A percentile compares a stretch with the other conserved stretches of the same genome.
Conservation (phyloP, 148 eudicot species). For the Spergularia bocconei region DNA sequence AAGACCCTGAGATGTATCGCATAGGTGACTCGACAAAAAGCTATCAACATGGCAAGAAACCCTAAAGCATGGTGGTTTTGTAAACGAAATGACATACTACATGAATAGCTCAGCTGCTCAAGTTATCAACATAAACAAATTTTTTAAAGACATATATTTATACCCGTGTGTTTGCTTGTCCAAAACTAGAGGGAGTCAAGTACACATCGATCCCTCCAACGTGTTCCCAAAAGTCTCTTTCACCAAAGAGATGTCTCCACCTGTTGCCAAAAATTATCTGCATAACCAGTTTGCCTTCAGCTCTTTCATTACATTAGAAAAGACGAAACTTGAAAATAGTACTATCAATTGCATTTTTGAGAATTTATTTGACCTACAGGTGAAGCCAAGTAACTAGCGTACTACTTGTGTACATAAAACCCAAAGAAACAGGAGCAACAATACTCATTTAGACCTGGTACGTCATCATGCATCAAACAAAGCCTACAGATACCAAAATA, state of each 20-base stretch:
- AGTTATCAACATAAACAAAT: neutral
- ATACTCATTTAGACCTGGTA: too few species aligned
- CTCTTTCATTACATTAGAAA: conserved; percentile 3
- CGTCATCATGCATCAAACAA: too few species aligned
- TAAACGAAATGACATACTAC: neutral
- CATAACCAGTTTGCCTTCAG: conserved; percentile 21
- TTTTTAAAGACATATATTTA: neutral
- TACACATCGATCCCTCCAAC: conserved; percentile 93
- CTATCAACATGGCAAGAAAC: neutral
- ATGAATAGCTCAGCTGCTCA: neutral
- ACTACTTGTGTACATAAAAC: too few species aligned
- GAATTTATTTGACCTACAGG: too few species aligned
- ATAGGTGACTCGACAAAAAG: neutral
- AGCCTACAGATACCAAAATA: too few species aligned
- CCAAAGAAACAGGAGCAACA: too few species aligned
- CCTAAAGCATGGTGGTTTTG: neutral
- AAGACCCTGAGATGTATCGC: conserved; percentile 3
- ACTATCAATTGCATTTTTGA: too few species aligned
- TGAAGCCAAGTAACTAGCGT: too few species aligned
- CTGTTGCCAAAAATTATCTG: conserved; percentile 96
- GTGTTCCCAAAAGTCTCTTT: conserved; percentile 96
- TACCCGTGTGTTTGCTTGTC: conserved; percentile 97
- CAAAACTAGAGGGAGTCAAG: conserved; percentile 92
- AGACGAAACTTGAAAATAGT: neutral
- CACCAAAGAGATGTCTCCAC: conserved; percentile 96